Evolutionary conservation across 441 rosid genomes (phyloP), one percentile per base, ranked within the genome.

Genomic region (Syzygium syzygioides): DNA sequence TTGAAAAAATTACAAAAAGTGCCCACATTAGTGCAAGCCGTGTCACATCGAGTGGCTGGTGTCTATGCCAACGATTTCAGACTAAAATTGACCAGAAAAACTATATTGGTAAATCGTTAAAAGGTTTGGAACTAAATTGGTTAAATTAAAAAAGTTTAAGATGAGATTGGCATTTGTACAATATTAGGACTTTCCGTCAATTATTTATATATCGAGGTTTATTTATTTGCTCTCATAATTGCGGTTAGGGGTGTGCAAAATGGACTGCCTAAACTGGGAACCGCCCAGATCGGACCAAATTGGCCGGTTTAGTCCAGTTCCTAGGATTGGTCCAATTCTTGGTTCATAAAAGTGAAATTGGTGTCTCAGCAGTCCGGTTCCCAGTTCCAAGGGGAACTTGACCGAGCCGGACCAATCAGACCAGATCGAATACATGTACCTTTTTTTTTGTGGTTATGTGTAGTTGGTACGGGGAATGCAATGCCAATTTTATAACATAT

Each of bases 21-120:
- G 1, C 12, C 11, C 1, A 7, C 1, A 1, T 10, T 0, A 10
- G 0, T 1, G 0, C 4, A 3, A 5, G 0, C 3, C 1, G 1
- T 37, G 8, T 4, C 8, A 34, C 0, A 1, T 20, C 1, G 1
- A 2, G 6, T 1, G 2, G 3, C 0, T 1, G 1, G 0, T 2
- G 4, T 37, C 8, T 1, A 34, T 2, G 1, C 5, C 1, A 5
- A 4, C 14, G 1, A 10, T 71, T 71, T 28, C 20, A 1, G 0
- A 0, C 0, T 19, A 37, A 37, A 37, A 20, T 37, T 37, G 4
- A 2, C 14, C 0, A 1, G 3, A 12, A 23, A 0, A 2, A 23
- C 3, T 23, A 23, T 23, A 41, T 76, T 23, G 4, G 0, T 2
- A 20, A 37, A 14, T 41, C 6, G n/a, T 41, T 0, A 20, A 76